Evolutionary conservation across 768 basidiomycete species (phyloP).

Genomic region (Pleurotus citrinopileatus): DNA sequence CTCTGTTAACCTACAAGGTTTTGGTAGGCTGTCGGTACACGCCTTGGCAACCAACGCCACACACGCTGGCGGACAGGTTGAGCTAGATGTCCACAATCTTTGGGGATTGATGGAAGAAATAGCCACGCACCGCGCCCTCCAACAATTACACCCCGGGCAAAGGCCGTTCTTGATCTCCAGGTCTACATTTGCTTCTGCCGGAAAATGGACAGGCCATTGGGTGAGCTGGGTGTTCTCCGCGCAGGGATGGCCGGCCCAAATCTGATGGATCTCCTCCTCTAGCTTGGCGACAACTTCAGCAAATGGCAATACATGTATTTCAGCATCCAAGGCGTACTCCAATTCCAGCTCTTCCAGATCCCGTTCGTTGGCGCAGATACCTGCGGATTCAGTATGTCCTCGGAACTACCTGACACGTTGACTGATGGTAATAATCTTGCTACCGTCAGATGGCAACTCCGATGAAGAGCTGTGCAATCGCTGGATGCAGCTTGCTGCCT

Average conservation of each 20-base stretch:
- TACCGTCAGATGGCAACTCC: constrained; percentile 3
- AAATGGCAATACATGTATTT: constrained; percentile 71
- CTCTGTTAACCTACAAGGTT: not conserved
- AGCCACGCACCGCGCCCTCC: constrained; percentile 54
- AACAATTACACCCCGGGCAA: constrained; percentile 41
- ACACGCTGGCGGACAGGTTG: constrained; percentile 56
- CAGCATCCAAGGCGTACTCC: constrained; percentile 72
- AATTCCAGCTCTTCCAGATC: constrained; percentile 83
- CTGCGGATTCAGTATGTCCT: constrained; percentile 51
- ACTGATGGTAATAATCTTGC: not conserved
- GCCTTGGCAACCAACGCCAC: constrained; percentile 71
- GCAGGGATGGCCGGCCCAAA: no score
- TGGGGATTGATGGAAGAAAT: constrained; percentile 73
- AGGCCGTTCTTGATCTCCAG: constrained; percentile 15
- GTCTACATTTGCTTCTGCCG: constrained; percentile 40
- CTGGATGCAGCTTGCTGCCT: constrained; percentile 87
- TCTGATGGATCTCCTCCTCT: constrained; percentile 10
- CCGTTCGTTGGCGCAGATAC: constrained; percentile 84
- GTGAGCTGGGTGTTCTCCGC: constrained; percentile 31
- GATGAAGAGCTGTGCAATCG: constrained; percentile 79
- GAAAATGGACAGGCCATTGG: constrained; percentile 39
- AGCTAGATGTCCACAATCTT: constrained; percentile 68
- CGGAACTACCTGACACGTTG: not conserved
- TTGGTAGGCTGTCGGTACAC: not conserved
- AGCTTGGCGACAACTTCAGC: constrained; percentile 58